These are phyloP conservation scores for Neurospora sp. DNA, from an alignment of 2,329 filamentous ascomycete genomes.

Conservation along the genomic window DNA sequence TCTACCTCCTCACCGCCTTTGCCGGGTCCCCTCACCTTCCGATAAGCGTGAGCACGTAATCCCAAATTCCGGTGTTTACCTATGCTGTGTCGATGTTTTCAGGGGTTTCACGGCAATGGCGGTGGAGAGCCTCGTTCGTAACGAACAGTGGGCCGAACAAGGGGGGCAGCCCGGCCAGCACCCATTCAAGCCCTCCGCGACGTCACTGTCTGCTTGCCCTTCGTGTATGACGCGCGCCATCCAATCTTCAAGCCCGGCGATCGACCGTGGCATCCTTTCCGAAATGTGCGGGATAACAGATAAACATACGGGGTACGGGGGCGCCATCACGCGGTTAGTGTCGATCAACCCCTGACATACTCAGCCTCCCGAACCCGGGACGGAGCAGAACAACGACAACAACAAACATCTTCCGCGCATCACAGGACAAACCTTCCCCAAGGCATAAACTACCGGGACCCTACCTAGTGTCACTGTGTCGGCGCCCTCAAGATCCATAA, in stretches of 20 bases:
- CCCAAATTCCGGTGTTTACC: background rate
- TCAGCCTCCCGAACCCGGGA: background rate
- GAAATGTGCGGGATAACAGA: background rate
- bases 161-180: background rate
- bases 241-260: background rate
- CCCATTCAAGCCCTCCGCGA: background rate
- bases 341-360: background rate
- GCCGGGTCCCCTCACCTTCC: background rate
- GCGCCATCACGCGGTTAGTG: background rate
- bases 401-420: background rate
- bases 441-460: background rate
- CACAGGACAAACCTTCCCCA: background rate
- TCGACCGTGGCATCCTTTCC: background rate
- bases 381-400: background rate
- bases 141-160: background rate
- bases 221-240: background rate
- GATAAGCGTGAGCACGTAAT: background rate
- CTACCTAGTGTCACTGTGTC: background rate
- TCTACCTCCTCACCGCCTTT: background rate
- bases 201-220: background rate
- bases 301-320: background rate
- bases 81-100: background rate
- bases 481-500: background rate
- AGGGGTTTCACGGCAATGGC: background rate
- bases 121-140: slow-evolving; percentile 3